These are phyloP conservation scores for Paraconiothyrium sp. DNA, from an alignment of 2,329 filamentous ascomycete species.

Conservation along the genomic window DNA sequence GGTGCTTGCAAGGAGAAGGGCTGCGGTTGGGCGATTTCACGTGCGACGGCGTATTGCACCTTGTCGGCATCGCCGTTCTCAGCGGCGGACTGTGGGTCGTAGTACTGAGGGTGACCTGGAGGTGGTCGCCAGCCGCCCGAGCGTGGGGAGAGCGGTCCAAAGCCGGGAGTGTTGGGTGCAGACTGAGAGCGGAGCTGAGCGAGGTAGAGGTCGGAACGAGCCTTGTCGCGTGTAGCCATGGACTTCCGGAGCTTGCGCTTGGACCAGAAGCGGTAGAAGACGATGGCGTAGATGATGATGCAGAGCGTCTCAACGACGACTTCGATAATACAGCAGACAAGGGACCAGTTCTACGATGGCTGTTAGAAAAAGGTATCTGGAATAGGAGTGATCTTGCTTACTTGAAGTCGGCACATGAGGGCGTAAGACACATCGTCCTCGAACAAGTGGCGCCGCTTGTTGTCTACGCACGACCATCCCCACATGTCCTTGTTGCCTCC, in stretches of 20 bases:
- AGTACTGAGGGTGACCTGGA: constrained; percentile 52
- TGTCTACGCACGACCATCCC: constrained; percentile 97
- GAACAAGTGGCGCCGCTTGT: constrained; percentile 81
- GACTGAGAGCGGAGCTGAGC: constrained; percentile 75
- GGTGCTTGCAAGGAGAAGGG: constrained; percentile 90
- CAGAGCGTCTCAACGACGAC: constrained; percentile 90
- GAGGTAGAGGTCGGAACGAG: constrained; percentile 93
- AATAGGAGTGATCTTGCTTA: constrained; percentile 51
- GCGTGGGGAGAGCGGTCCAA: constrained; percentile 72
- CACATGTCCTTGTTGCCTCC: constrained; percentile 88
- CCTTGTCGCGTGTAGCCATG: constrained; percentile 94
- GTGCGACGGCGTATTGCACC: constrained; percentile 51
- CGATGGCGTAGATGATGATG: constrained; percentile 89
- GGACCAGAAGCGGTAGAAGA: constrained; percentile 97
- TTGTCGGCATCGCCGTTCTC: constrained; percentile 60
- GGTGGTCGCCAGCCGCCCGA: constrained; percentile 61
- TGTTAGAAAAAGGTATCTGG: constrained; percentile 21
- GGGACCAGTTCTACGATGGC: constrained; percentile 79
- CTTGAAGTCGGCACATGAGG: constrained; percentile 88
- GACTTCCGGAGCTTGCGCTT: constrained; percentile 96
- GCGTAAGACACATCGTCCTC: constrained; percentile 84
- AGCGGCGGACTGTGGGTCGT: constrained; percentile 58
- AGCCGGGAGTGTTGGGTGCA: constrained; percentile 92
- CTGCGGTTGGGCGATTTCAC: constrained; percentile 59
- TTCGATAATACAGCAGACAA: constrained; percentile 98